Conservation (phyloP, 2,329 filamentous ascomycete genomes). For the Didymella exigua region DNA sequence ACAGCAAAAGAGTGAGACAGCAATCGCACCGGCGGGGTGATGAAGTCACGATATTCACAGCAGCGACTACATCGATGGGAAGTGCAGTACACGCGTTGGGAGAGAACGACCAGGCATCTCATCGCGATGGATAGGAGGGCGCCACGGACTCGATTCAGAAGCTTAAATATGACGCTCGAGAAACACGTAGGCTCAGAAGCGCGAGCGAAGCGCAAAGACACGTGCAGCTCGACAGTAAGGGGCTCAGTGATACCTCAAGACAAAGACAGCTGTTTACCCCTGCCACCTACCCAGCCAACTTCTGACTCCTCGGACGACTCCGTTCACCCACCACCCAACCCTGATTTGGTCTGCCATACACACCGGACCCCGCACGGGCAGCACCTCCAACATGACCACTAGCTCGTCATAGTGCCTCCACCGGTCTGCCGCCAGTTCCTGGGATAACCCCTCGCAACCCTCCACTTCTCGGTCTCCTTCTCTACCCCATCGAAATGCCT, state of each 20-base stretch:
- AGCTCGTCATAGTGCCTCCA: not conserved
- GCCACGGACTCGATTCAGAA: not conserved
- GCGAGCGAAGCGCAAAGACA: slow-evolving; percentile 3
- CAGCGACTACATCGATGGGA: not conserved
- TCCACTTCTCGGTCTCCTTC: slow-evolving; percentile 47
- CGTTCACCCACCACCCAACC: not conserved
- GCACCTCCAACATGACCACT: not conserved
- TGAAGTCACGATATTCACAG: not conserved
- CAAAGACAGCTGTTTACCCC: not conserved
- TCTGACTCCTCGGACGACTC: not conserved
- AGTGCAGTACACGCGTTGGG: not conserved
- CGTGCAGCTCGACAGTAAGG: not conserved
- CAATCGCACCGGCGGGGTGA: not conserved
- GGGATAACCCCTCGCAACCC: slow-evolving; percentile 40
- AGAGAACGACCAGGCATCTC: not conserved
- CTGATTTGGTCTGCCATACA: not conserved
- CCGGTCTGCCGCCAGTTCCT: slow-evolving; percentile 41
- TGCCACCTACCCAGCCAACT: not conserved
- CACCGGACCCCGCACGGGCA: too few relatives aligned
- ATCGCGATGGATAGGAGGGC: not conserved
- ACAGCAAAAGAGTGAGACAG: not conserved
- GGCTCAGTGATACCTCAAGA: not conserved
- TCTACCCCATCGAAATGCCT: slow-evolving; percentile 39
- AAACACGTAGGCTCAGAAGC: not conserved
- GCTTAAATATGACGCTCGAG: not conserved